phyloP scores from a whole-genome alignment of 192 early-diverging fungal species.

The Entomortierella beljakovae region DNA sequence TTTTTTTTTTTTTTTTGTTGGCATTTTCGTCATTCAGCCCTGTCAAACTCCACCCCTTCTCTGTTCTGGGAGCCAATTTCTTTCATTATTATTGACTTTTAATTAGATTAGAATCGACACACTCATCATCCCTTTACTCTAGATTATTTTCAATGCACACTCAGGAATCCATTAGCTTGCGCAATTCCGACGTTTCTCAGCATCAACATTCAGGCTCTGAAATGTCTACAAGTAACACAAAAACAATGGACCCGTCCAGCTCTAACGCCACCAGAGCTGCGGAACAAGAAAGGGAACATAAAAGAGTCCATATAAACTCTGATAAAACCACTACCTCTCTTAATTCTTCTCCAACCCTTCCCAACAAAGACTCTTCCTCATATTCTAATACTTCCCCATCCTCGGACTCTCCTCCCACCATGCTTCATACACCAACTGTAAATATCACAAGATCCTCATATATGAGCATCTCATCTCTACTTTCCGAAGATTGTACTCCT shows the following conservation, averaged over 20 bases:
- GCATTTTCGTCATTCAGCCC: background rate
- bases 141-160: no score
- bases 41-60: background rate
- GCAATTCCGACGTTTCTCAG: no score
- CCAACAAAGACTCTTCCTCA: background rate
- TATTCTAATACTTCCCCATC: background rate
- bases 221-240: no score
- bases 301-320: background rate
- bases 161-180: no score
- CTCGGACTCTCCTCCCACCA: background rate
- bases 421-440: background rate
- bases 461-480: slow-evolving; percentile 10
- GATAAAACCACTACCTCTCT: background rate
- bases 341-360: background rate
- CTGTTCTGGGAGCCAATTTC: background rate
- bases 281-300: background rate
- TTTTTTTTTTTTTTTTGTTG: slow-evolving; percentile 13
- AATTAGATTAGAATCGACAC: no score
- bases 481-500: background rate
- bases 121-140: no score
- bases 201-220: no score
- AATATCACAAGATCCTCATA: background rate
- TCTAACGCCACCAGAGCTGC: background rate
- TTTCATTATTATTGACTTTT: background rate
- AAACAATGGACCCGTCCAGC: background rate